Conservation (phyloP, 148 eudicot genomes). For the Nepenthes gracilis region DNA sequence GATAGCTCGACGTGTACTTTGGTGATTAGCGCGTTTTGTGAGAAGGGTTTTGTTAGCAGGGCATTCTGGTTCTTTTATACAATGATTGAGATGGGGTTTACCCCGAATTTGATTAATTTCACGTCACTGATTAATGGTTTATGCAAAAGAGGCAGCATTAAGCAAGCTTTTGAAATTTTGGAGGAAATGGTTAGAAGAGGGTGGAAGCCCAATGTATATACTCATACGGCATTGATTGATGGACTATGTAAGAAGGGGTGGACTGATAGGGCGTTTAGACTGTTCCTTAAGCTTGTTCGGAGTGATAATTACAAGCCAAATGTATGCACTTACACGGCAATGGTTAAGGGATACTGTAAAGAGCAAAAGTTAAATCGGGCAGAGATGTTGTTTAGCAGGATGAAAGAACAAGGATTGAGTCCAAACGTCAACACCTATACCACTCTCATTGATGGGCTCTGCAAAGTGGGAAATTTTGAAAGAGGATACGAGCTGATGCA, state of each 20-base stretch:
- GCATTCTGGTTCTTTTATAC: conserved; percentile 53
- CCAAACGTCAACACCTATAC: conserved; percentile 78
- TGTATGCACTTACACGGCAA: conserved; percentile 71
- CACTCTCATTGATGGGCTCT: conserved; percentile 59
- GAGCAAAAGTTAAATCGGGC: conserved; percentile 72
- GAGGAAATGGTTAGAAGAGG: conserved; percentile 88
- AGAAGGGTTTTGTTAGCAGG: conserved; percentile 35
- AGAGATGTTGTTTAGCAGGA: conserved; percentile 63
- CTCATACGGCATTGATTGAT: conserved; percentile 74
- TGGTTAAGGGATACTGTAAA: conserved; percentile 83
- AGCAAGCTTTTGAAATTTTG: conserved; percentile 81
- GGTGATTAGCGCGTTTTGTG: conserved; percentile 52
- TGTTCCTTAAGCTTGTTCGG: conserved; percentile 81
- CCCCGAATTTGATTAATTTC: conserved; percentile 68
- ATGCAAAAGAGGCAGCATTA: conserved; percentile 65
- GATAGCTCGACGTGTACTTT: conserved; percentile 65
- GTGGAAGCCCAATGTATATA: conserved; percentile 88
- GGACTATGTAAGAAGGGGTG: conserved; percentile 97
- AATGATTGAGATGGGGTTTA: conserved; percentile 64
- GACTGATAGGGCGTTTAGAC: conserved; percentile 93
- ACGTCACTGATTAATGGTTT: conserved; percentile 72
- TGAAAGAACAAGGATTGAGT: conserved; percentile 69
- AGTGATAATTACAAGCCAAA: conserved; percentile 90
- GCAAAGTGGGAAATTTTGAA: conserved; percentile 61
- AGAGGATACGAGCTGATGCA: conserved; percentile 65